Evolutionary conservation across 768 basidiomycete species (phyloP), one percentile per base, ranked within the genome.

Genomic region (Filobasidium floriforme): DNA sequence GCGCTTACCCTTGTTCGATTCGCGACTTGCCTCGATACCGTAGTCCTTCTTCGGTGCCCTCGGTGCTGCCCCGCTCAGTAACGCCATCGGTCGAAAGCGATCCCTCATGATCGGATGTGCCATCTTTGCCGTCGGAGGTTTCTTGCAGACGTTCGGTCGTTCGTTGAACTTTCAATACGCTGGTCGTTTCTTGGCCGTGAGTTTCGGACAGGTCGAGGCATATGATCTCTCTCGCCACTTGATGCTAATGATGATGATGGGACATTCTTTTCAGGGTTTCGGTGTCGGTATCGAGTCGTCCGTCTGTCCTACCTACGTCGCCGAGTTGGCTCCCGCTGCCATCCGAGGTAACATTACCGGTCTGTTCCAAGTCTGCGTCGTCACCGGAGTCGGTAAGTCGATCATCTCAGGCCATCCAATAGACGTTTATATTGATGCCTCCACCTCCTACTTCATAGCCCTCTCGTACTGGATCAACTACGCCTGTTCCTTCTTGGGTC

Each of bases 281-380:
- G 90, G 90, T 44, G 87, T 92, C 60, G 90, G 91, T 70, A 60
- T 59, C 64, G 52, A 61, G 40, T 65, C 67, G 40, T 85, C 87
- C n/a, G 87, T 91, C 1, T 86, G 89, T 0, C 92, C 90, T 6
- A 86, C 89, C 0, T 93, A 85, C 73, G 89, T 92, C 24, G 87
- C 88, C 11, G 92, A 93, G 76, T 90, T 89, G 76, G 83, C 87
- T 1, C 92, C 92, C 6, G 92, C 91, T 75, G 83, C 89, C 24
- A 88, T 90, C 7, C 87, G 91, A 68, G 90, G 90, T 7, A 83
- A 88, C 59, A 89, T 92, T 70, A 90, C 89, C 0, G 89, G 89
- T 49, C 73, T 88, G 32, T 90, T 90, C 82, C 90, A 91, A 76
- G 86, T 92, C 75, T 87, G 89, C 84, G 89, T 88, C 22, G 88